Percentiles rank a stretch among this genome's conserved stretches.
Conservation (phyloP, 148 eudicot species). For the Vaccinium darrowii region DNA sequence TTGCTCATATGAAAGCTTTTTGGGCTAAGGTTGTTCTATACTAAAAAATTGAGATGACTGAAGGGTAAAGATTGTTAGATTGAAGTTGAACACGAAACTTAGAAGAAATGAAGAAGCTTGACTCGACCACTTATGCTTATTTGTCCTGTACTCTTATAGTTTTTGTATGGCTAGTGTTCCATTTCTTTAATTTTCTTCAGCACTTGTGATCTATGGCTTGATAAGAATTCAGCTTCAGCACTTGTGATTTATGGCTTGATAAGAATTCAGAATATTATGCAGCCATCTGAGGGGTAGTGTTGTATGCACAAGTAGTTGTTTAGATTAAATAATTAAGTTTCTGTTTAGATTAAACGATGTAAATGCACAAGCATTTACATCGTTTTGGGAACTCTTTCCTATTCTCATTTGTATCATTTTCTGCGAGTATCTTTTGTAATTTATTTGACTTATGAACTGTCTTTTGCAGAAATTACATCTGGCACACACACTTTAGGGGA, state of each 20-base stretch:
- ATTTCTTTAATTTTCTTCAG: not conserved
- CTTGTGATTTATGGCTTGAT: not conserved
- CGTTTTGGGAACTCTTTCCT: not conserved
- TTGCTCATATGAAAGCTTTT: not conserved
- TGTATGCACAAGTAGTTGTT: not conserved
- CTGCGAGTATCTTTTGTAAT: not conserved
- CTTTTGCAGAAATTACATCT: slow-evolving; percentile 49
- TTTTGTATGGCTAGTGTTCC: not conserved
- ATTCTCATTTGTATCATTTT: not conserved
- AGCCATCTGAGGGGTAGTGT: not conserved
- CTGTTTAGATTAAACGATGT: too few relatives aligned
- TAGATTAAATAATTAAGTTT: not conserved
- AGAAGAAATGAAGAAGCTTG: not conserved
- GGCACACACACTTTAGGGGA: slow-evolving; percentile 23
- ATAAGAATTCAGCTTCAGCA: not conserved
- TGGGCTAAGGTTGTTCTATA: not conserved
- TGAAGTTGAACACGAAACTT: not conserved
- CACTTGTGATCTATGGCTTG: not conserved
- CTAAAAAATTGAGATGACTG: not conserved
- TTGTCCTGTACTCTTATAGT: not conserved
- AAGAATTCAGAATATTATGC: not conserved
- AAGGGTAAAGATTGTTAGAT: not conserved
- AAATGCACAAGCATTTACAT: not conserved
- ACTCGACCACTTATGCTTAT: not conserved
- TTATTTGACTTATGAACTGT: not conserved